Base-by-base conservation (phyloP, 2,329 filamentous ascomycete genomes). In the Ascosphaera aggregata region DNA sequence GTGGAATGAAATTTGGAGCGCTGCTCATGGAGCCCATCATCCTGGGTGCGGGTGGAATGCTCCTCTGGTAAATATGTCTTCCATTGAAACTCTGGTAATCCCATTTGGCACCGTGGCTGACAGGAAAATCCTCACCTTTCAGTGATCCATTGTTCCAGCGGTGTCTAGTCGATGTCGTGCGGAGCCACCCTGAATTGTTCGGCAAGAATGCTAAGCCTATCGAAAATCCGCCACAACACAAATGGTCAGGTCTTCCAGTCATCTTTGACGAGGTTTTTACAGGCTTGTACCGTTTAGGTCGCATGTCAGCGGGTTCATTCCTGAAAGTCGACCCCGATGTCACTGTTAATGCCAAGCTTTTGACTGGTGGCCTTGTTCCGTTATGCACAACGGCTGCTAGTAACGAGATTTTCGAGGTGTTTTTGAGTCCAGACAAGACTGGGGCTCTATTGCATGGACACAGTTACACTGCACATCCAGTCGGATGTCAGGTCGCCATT, bases 181-280 rank as follows among this genome's bases (percentile, higher is more conserved):
- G 80, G 30, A 52, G 58, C 2, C 69, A 66, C 5, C 58, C 69
- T 0, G 51, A 67, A 11, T 56, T 77, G 3, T 76, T 80, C 46
- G 49, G 4, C 43, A n/a, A n/a, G 13, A 18, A 37, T 1, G 24
- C 40, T 40, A 36, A 43, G 39, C 4, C 17, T 43, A 40, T 35
- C 44, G 39, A 42, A 44, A 11, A 40, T 27, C 7, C 43, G 30
- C 41, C 48, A 1, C 43, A 49, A 39, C 46, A 49, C 15, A 45
- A 59, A 20, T 91, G 81, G 81, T 63, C 64, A 1, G 80, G 81
- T 2, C 66, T 91, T 3, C 81, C 82, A 0, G 60, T 91, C 31
- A 64, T 91, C 46, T 81, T 82, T 45, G 81, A 92, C 51, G 82
- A 91, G 52, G 81, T 91, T 27, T 91, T 92, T 56, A 86, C 80